Conservation (phyloP, 31 red algal species). For the Bonnemaisonia californica region DNA sequence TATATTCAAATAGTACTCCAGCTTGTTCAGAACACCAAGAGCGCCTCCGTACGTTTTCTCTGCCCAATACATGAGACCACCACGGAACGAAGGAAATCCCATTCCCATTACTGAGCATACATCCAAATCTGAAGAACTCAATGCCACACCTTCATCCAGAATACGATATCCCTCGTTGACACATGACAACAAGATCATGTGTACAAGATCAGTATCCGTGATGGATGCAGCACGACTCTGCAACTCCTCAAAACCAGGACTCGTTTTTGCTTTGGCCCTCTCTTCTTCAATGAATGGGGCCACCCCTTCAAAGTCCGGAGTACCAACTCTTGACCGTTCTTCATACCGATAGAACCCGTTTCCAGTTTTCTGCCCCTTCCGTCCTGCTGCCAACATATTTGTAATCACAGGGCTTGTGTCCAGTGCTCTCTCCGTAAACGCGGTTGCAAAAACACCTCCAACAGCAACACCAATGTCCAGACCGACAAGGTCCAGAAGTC, state of each 20-base stretch:
- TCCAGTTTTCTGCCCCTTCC: slow-evolving; percentile 95
- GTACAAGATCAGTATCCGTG: slow-evolving; percentile 67
- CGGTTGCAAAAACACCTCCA: slow-evolving; percentile 61
- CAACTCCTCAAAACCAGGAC: slow-evolving; percentile 8
- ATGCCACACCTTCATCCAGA: slow-evolving; percentile 86
- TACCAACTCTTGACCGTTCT: slow-evolving; percentile 29
- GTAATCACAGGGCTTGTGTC: slow-evolving; percentile 34
- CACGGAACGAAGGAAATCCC: slow-evolving; percentile 89
- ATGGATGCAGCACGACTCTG: slow-evolving; percentile 27
- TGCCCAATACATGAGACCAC: slow-evolving; percentile 96
- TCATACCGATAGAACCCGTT: slow-evolving; percentile 87
- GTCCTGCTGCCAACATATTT: slow-evolving; percentile 70
- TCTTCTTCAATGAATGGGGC: slow-evolving; percentile 62
- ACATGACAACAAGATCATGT: slow-evolving; percentile 83
- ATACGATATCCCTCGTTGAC: slow-evolving; percentile 95
- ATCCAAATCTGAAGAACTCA: slow-evolving; percentile 76
- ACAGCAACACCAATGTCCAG: slow-evolving; percentile 92
- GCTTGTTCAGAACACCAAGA: slow-evolving; percentile 55
- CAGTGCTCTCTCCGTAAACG: slow-evolving; percentile 85
- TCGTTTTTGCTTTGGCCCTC: background rate
- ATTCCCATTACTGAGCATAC: slow-evolving; percentile 83
- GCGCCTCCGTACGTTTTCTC: slow-evolving; percentile 68
- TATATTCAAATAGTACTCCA: slow-evolving; percentile 51
- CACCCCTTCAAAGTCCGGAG: slow-evolving; percentile 46
- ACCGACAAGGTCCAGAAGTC: slow-evolving; percentile 88